These are phyloP conservation scores for Ogataea naganishii DNA, from an alignment of 805 yeast species.

Conservation along the genomic window DNA sequence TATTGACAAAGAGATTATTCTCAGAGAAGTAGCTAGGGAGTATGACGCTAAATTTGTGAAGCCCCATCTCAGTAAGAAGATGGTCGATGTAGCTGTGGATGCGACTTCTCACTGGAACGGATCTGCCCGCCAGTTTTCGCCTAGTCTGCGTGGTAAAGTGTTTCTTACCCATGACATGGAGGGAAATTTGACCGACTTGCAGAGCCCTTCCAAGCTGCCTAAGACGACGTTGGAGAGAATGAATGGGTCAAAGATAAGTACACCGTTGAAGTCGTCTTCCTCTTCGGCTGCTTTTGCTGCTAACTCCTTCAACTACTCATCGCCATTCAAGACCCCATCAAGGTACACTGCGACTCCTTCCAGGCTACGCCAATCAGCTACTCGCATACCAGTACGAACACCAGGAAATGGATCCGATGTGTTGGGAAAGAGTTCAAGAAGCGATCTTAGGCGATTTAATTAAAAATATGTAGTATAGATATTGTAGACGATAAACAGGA, in stretches of 20 bases:
- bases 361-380: too few relatives aligned
- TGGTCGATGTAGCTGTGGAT: conserved; percentile 55
- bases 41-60: conserved; percentile 53
- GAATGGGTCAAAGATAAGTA: conserved; percentile 2
- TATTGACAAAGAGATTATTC: conserved; percentile 51
- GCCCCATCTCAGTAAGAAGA: conserved; percentile 42
- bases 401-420: too few relatives aligned
- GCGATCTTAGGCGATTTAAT: too few relatives aligned
- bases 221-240: conserved; percentile 1
- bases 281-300: neutral
- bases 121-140: conserved; percentile 16
- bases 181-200: conserved; percentile 5
- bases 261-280: neutral
- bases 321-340: conserved; percentile 2
- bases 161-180: conserved; percentile 42
- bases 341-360: conserved; percentile 1
- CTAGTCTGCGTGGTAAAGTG: conserved; percentile 22
- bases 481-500: too few relatives aligned
- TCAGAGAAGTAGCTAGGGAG: conserved; percentile 54
- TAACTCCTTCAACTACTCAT: neutral
- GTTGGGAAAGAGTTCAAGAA: too few relatives aligned
- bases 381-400: too few relatives aligned
- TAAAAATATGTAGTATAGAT: too few relatives aligned
- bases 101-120: conserved; percentile 30
- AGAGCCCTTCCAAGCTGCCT: conserved; percentile 4